Evolutionary conservation across 805 yeast genomes (phyloP), one percentile per base, ranked within the genome.

Genomic region (Kurtzmaniella cleridarum): DNA sequence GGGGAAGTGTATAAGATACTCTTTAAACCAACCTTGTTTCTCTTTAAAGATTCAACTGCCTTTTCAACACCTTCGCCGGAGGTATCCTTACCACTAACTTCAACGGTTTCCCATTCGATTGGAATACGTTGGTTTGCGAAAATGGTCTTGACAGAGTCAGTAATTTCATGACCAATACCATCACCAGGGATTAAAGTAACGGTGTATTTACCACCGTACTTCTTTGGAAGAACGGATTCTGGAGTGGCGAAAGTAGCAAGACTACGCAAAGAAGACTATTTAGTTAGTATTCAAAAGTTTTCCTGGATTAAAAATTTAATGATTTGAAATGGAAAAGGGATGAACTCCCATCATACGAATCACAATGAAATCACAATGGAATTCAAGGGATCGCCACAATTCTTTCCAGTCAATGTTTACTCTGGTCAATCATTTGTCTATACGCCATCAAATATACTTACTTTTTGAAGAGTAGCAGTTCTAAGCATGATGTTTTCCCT

Each of bases 141-240:
- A 61, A 91, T 85, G 51, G 87, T 78, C 64, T 84, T 81, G 44
- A 91, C 98, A 18, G 97, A 84, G 64, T 85, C 91, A 43, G 98
- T 84, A 61, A 90, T 86, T 72, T 90, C 96, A 59, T 82, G 83
- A 66, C 98, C 98, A 51, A 90, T 84, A 78, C 98, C 98, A 62
- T 91, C 98, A 69, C 98, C 96, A 43, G 98, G 98, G 53, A 91
- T 83, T 62, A 91, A 75, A 36, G 98, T 91, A 42, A 93, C 96
- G 38, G 91, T 85, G 75, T 79, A 90, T 62, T 82, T 82, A 46
- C 96, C 96, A 53, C 98, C 98, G 70, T 87, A 89, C 69, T 86
- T 84, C 73, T 87, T 87, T 56, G 95, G 95, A 56, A 85, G 72
- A 47, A 76, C 75, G 44, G 75, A 55, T 60, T 79, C 84, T 40